Conservation (phyloP, 805 yeast genomes). For the Nakazawaea siamensis region DNA sequence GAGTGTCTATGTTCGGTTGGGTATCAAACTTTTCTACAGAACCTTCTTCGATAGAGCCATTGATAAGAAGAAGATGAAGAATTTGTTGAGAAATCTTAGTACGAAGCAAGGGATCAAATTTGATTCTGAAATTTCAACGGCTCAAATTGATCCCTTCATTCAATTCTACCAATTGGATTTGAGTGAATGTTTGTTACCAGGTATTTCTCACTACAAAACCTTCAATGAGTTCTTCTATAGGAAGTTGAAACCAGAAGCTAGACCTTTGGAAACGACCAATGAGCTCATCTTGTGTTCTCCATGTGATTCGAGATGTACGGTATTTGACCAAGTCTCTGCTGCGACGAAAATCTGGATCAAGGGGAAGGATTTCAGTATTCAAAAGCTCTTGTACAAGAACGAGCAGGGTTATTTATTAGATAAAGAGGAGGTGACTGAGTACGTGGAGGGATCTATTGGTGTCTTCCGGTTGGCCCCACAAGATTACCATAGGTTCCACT, state of each 20-base stretch:
- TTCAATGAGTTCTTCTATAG: conserved; percentile 91
- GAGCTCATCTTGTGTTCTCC: conserved; percentile 56
- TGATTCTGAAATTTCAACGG: conserved; percentile 59
- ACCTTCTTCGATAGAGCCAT: conserved; percentile 55
- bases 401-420: conserved; percentile 25
- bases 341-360: conserved; percentile 87
- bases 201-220: conserved; percentile 45
- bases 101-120: conserved; percentile 79
- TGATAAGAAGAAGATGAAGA: conserved; percentile 49
- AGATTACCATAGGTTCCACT: conserved; percentile 91
- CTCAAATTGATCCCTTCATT: conserved; percentile 68
- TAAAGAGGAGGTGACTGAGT: conserved; percentile 15
- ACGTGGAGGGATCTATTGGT: conserved; percentile 55
- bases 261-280: conserved; percentile 58
- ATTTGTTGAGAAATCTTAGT: conserved; percentile 56
- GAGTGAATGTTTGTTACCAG: conserved; percentile 49
- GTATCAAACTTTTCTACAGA: conserved; percentile 75
- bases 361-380: conserved; percentile 66
- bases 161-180: conserved; percentile 76
- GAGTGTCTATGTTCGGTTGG: conserved; percentile 80
- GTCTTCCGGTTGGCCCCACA: conserved; percentile 93
- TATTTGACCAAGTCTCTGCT: conserved; percentile 45
- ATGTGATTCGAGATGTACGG: conserved; percentile 83
- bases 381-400: conserved; percentile 45
- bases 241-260: conserved; percentile 58